Evolutionary conservation across 192 early-diverging fungal species (phyloP).

Genomic region (Spizellomyces sp.): DNA sequence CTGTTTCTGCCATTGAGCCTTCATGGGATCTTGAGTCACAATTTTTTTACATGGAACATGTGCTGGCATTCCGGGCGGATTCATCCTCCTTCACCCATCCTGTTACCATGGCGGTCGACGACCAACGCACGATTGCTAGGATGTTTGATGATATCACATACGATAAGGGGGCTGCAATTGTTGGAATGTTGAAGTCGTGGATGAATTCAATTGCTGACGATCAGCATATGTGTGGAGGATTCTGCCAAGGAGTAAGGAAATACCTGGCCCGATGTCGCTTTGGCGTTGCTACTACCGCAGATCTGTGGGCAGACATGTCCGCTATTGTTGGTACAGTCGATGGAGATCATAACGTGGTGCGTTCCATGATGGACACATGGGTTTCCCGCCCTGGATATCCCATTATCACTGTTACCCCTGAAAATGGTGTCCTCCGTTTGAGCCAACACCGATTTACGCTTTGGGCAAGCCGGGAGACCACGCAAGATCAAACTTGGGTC

Average conservation of each 20-base stretch:
- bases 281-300: conserved; percentile 76
- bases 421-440: too few relatives aligned
- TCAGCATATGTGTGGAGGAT: not conserved
- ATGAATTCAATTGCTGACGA: conserved; percentile 4
- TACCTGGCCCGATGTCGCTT: conserved; percentile 77
- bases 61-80: conserved; percentile 39
- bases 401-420: too few relatives aligned
- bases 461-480: too few relatives aligned
- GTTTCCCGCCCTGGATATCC: too few relatives aligned
- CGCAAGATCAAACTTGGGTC: too few relatives aligned
- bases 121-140: conserved; percentile 43
- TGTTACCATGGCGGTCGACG: conserved; percentile 27
- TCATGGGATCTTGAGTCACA: conserved; percentile 8
- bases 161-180: conserved; percentile 81
- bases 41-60: conserved; percentile 32
- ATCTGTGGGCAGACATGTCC: conserved; percentile 80
- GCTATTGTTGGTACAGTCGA: conserved; percentile 36
- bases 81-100: conserved; percentile 36
- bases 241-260: conserved; percentile 20
- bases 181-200: conserved; percentile 57
- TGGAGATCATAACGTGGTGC: conserved; percentile 11
- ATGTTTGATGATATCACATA: conserved; percentile 91
- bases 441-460: too few relatives aligned
- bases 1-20: conserved; percentile 17
- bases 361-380: too few relatives aligned